Base-by-base conservation (phyloP, 1,284 basidiomycete species). In the Boletellus deceptivus region DNA sequence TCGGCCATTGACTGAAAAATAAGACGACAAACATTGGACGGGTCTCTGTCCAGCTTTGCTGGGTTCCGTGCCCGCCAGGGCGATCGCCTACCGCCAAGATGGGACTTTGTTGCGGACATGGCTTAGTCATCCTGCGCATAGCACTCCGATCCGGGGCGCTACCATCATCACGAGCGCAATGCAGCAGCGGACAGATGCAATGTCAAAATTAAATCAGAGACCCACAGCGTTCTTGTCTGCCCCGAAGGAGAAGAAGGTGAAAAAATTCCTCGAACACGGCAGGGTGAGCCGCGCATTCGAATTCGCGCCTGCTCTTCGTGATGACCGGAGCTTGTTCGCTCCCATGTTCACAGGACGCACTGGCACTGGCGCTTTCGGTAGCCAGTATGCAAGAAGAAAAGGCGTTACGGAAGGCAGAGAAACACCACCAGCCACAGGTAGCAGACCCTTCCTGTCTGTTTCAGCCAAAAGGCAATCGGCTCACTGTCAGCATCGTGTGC, bases 351-450 rank as follows among this genome's bases (percentile, higher is more conserved):
- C 56, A 76, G 76, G 76, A 78, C 56, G 68, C 69, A 16, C 53
- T 78, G 53, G 61, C 59, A 29, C 60, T 78, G 6, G 77, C 76
- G n/a, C 52, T 65, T 48, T 69, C 70, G 39, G 73, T 78, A 58
- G 70, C 64, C 22, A 59, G 62, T 37, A 58, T 53, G 29, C 71
- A 75, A 49, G 75, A 79, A 58, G 61, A 72, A 54, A 76, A 69
- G 48, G 43, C 65, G 10, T 58, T 60, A 48, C 59, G 55, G 6
- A 75, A 69, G 58, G 58, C 62, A 46, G 67, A 68, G 57, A 74
- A 63, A 55, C 66, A 63, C 48, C 69, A 66, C 45, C 67, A 64
- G 46, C 46, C 59, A 53, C 66, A 71, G 69, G 75, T 72, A 53
- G 57, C 47, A 16, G 18, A 37, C 6, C 17, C 34, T 41, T 36